Base-by-base conservation (phyloP, 2,329 filamentous ascomycete species). In the Microdochium paspali region DNA sequence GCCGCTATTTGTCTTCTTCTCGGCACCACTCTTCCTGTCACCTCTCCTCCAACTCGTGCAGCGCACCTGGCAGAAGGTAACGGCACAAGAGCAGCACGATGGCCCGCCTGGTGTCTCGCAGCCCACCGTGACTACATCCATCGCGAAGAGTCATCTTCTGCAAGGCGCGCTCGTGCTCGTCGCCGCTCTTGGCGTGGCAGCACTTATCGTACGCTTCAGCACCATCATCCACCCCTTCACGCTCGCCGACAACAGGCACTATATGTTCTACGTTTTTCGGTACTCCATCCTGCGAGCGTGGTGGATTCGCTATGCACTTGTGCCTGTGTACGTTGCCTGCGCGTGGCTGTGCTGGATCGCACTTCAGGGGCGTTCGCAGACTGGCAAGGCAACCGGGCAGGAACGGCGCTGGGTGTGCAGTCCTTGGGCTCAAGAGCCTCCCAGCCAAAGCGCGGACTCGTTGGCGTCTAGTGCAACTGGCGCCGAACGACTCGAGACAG, bases 191-290 rank as follows among this genome's bases (percentile, higher is more conserved):
- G 47, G 59, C 6, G 48, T 66, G 7, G 72, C 73, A 0, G 43
- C 69, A 2, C 54, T 61, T 12, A 63, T 81, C 20, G 81, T 96
- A 23, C 78, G 80, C 52, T 85, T 79, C 73, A 97, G 96, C 73
- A 98, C 93, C 28, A 85, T 95, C 52, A 79, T 97, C 40, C 93
- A 98, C 60, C 91, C 93, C 0, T 98, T 97, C 62, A 95, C 90
- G 0, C 77, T 97, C 1, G 93, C 93, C 28, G 93, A 98, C 65
- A 98, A 98, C 65, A 77, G 93, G 2, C 93, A 98, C 64, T 98
- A 95, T 69, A 85, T 95, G 63, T 98, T 98, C 66, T 98, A 98
- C 68, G 73, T 95, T 50, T 98, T 98, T 71, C 83, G 90, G 1
- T 81, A 90, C 58, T 83, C 85, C 5, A 83, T 97, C 31, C 77